Percentiles rank a stretch among this genome's conserved stretches.
phyloP scores from a whole-genome alignment of 23 red algal genomes.

The Gracilariopsis chorda region DNA sequence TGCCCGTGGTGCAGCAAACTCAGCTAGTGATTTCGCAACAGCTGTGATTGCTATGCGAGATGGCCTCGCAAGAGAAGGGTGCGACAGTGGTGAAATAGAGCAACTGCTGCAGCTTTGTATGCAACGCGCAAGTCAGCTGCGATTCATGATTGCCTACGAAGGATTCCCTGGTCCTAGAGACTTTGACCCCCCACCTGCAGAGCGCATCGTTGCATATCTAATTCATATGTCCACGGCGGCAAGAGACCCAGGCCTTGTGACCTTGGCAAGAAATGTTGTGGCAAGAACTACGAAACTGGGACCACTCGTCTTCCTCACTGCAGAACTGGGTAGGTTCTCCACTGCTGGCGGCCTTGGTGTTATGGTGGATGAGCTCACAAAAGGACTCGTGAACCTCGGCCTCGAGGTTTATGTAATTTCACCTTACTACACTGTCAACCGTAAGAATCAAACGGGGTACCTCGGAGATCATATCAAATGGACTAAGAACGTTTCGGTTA shows the following conservation, averaged over 20 bases:
- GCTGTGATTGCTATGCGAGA: constrained; percentile 54
- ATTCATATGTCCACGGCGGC: constrained; percentile 75
- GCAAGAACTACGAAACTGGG: constrained; percentile 78
- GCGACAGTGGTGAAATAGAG: constrained; percentile 38
- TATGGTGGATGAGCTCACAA: constrained; percentile 98
- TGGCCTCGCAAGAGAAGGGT: constrained; percentile 49
- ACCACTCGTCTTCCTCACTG: constrained; percentile 89
- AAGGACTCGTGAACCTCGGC: constrained; percentile 90
- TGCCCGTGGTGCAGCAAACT: constrained; percentile 66
- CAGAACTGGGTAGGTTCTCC: constrained; percentile 94
- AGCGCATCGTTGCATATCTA: constrained; percentile 88
- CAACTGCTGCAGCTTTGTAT: constrained; percentile 62
- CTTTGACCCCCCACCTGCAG: constrained; percentile 83
- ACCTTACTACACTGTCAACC: constrained; percentile 97
- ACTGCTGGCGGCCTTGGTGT: constrained; percentile 98
- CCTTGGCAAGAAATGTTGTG: constrained; percentile 48
- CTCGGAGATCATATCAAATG: constrained; percentile 85
- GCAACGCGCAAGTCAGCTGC: constrained; percentile 75
- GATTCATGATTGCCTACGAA: constrained; percentile 75
- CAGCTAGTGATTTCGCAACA: constrained; percentile 54
- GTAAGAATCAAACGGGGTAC: constrained; percentile 89
- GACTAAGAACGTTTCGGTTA: constrained; percentile 89
- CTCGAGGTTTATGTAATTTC: constrained; percentile 97
- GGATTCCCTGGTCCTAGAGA: constrained; percentile 72
- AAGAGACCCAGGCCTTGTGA: constrained; percentile 33